These are phyloP conservation scores for Ettlia oleoabundans DNA, from an alignment of 139 green algal species.

Conservation along the genomic window DNA sequence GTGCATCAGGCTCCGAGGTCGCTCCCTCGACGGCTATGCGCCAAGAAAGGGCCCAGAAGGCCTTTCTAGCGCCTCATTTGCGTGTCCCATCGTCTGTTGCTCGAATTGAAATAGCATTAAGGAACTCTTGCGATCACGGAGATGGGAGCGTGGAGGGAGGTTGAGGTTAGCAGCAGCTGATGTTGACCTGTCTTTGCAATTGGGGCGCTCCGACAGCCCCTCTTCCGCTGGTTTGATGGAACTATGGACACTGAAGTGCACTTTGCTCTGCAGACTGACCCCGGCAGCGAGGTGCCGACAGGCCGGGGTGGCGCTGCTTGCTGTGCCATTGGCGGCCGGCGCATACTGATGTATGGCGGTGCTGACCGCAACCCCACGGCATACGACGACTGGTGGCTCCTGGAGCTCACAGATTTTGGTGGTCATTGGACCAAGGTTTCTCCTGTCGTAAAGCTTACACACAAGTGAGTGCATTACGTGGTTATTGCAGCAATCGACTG, in stretches of 20 bases:
- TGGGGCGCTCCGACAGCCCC: too few relatives aligned
- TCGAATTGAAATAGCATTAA: too few relatives aligned
- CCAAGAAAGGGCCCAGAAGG: too few relatives aligned
- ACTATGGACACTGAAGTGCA: background rate
- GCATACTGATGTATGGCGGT: constrained; percentile 63
- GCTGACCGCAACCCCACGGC: constrained; percentile 51
- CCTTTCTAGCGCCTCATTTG: too few relatives aligned
- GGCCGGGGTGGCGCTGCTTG: constrained; percentile 54
- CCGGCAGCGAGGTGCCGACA: constrained; percentile 32
- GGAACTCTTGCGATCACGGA: too few relatives aligned
- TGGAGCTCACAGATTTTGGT: constrained; percentile 40
- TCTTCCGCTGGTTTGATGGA: too few relatives aligned
- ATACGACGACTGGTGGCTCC: constrained; percentile 64
- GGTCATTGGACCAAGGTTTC: constrained; percentile 45
- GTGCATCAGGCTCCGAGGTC: too few relatives aligned
- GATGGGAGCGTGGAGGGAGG: background rate
- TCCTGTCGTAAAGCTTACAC: constrained; percentile 13
- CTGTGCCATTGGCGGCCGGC: constrained; percentile 41
- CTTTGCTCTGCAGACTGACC: constrained; percentile 10
- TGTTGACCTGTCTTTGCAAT: too few relatives aligned
- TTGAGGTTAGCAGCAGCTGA: background rate
- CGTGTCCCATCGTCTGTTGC: too few relatives aligned
- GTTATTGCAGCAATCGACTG: background rate
- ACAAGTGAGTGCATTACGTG: constrained; percentile 1
- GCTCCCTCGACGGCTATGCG: too few relatives aligned